phyloP scores from a whole-genome alignment of 345 rosid species.

The Moringa oleifera region DNA sequence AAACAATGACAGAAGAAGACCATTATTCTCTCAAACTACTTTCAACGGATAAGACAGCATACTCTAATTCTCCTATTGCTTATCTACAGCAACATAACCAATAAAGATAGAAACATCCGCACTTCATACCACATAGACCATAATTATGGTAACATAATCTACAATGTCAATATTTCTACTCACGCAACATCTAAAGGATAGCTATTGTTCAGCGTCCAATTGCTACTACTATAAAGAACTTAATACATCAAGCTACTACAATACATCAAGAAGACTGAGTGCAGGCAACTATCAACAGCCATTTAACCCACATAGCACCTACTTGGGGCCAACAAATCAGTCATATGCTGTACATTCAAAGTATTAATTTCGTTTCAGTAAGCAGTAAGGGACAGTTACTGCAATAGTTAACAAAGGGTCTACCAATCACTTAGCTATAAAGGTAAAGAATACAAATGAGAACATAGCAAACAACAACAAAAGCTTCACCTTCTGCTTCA shows the following conservation, averaged over 20 bases:
- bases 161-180: neutral
- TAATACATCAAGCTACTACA: neutral
- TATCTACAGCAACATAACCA: too few relatives aligned
- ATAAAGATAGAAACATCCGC: too few relatives aligned
- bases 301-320: neutral
- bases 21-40: too few relatives aligned
- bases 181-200: neutral
- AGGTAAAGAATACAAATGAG: neutral
- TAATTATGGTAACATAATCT: too few relatives aligned
- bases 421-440: neutral
- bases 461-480: neutral
- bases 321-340: too few relatives aligned
- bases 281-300: neutral
- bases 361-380: too few relatives aligned
- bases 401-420: neutral
- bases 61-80: too few relatives aligned
- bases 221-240: neutral
- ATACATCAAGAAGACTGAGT: too few relatives aligned
- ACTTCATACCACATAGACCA: too few relatives aligned
- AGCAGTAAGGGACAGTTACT: neutral
- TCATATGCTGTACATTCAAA: neutral
- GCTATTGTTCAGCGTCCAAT: neutral
- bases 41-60: too few relatives aligned
- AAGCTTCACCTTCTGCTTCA: slow-evolving; percentile 69
- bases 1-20: too few relatives aligned